These are phyloP conservation scores for Cicer bijugum DNA, from an alignment of 306 rosid genomes.

Conservation along the genomic window DNA sequence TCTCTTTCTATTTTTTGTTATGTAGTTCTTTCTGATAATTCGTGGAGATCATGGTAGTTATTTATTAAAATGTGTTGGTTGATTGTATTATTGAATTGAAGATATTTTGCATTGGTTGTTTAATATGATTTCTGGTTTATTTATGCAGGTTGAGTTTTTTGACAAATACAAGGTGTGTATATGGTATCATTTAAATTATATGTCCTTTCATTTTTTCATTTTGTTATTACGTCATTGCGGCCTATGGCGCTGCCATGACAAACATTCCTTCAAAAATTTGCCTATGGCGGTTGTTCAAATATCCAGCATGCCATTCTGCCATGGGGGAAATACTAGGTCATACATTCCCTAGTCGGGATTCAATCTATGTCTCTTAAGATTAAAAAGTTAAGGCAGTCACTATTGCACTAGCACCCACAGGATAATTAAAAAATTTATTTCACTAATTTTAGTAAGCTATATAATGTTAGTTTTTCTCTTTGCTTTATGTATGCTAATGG, in stretches of 20 bases:
- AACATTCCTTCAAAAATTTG: too few species aligned
- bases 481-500: slow-evolving; percentile 16
- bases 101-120: slow-evolving; percentile 24
- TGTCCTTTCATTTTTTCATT: slow-evolving; percentile 15
- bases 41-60: neutral
- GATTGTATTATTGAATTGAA: slow-evolving; percentile 21
- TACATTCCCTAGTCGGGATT: too few species aligned
- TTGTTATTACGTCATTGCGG: neutral
- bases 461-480: slow-evolving; percentile 12
- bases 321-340: too few species aligned
- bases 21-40: slow-evolving; percentile 16
- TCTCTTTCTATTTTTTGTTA: slow-evolving; percentile 5
- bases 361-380: too few species aligned
- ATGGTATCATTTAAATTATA: slow-evolving; percentile 18
- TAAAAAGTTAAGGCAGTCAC: too few species aligned
- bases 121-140: slow-evolving; percentile 20
- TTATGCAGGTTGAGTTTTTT: slow-evolving; percentile 84
- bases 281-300: too few species aligned
- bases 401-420: neutral
- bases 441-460: slow-evolving; percentile 4
- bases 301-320: too few species aligned
- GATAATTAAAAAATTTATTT: neutral
- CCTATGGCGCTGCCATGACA: too few species aligned
- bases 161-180: slow-evolving; percentile 85
- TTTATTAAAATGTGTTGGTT: slow-evolving; percentile 4